These are phyloP conservation scores for Fusarium sp. DNA, from an alignment of 2,329 filamentous ascomycete species.

Conservation along the genomic window DNA sequence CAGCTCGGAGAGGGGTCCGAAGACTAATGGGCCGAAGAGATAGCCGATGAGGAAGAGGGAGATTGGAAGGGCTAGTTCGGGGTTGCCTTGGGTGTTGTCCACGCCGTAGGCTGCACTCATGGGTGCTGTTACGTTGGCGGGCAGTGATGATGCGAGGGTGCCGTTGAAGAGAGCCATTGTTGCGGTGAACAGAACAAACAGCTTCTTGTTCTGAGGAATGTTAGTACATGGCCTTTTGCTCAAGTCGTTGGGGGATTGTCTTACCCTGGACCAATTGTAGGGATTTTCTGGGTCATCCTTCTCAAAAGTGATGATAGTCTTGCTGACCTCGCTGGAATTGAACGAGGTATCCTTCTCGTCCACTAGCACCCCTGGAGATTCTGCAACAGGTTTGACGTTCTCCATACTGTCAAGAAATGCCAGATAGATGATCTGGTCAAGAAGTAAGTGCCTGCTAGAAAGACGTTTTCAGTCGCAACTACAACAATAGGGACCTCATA, in stretches of 20 bases:
- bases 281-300: constrained; percentile 3
- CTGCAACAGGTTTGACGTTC: background rate
- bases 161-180: constrained; percentile 11
- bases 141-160: constrained; percentile 10
- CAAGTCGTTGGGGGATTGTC: accelerated
- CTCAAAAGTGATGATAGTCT: background rate
- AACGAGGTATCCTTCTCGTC: background rate
- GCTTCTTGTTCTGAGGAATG: background rate
- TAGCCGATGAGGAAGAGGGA: constrained; percentile 14
- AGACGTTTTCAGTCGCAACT: too few species aligned
- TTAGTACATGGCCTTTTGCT: background rate
- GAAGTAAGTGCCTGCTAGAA: background rate
- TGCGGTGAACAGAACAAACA: constrained; percentile 12
- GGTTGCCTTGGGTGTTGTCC: constrained; percentile 2
- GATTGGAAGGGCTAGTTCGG: constrained; percentile 2
- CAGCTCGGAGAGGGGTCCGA: constrained; percentile 57
- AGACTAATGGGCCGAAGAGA: constrained; percentile 53
- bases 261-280: constrained; percentile 17
- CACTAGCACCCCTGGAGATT: background rate
- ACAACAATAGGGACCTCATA: too few species aligned
- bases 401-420: background rate
- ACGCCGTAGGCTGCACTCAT: constrained; percentile 14
- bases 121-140: constrained; percentile 1
- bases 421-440: too few species aligned
- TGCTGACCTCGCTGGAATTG: background rate